These are phyloP conservation scores for Reutealis trisperma DNA, from an alignment of 345 rosid species.

Conservation along the genomic window DNA sequence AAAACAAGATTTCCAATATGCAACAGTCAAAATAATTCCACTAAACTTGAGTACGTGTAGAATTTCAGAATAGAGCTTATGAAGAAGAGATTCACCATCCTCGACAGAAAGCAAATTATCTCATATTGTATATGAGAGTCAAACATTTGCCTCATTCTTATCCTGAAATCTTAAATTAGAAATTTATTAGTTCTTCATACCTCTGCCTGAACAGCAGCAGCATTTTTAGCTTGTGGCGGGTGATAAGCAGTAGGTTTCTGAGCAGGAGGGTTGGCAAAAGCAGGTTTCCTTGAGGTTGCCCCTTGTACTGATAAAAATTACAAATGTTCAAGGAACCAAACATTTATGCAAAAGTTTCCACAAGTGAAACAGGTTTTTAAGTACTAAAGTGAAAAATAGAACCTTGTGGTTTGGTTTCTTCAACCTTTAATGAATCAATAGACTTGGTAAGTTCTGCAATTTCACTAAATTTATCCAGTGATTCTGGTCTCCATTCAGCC, in stretches of 20 bases:
- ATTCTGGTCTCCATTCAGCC: slow-evolving; percentile 95
- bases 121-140: neutral
- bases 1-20: neutral
- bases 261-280: slow-evolving; percentile 40
- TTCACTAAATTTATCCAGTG: slow-evolving; percentile 69
- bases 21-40: neutral
- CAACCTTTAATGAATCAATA: slow-evolving; percentile 62
- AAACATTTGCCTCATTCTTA: neutral
- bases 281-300: slow-evolving; percentile 49
- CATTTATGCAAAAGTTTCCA: neutral
- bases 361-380: slow-evolving; percentile 6
- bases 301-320: slow-evolving; percentile 53
- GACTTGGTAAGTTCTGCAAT: slow-evolving; percentile 67
- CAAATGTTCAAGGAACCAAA: slow-evolving; percentile 17
- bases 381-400: slow-evolving; percentile 8
- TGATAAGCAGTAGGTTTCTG: slow-evolving; percentile 90
- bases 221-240: slow-evolving; percentile 87
- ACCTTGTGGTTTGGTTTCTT: slow-evolving; percentile 69
- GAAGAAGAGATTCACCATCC: neutral
- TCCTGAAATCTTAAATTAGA: neutral
- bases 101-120: neutral
- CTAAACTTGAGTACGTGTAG: neutral
- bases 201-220: slow-evolving; percentile 85
- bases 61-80: neutral
- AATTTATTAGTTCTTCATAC: slow-evolving; percentile 39